These are phyloP conservation scores for Neonectria coccinea DNA, from an alignment of 2,329 filamentous ascomycete genomes.

Conservation along the genomic window DNA sequence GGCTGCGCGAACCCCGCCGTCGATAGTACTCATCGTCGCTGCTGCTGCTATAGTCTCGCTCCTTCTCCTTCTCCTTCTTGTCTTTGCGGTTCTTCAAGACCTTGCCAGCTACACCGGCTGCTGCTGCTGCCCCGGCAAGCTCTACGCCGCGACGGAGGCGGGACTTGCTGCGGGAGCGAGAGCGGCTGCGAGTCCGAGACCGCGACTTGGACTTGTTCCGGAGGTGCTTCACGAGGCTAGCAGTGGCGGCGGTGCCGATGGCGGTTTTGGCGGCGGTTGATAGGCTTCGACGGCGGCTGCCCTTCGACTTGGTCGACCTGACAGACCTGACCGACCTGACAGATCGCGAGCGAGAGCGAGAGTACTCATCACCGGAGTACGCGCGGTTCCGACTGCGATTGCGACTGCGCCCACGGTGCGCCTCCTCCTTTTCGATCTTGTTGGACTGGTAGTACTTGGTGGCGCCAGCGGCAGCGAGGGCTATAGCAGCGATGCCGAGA, in stretches of 20 bases:
- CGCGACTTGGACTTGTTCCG: slow-evolving; percentile 63
- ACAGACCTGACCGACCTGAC: slow-evolving; percentile 54
- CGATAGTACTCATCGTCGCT: slow-evolving; percentile 53
- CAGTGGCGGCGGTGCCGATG: slow-evolving; percentile 67
- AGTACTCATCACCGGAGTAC: slow-evolving; percentile 56
- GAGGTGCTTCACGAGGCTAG: slow-evolving; percentile 69
- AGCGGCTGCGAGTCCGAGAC: slow-evolving; percentile 39
- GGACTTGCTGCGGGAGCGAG: slow-evolving; percentile 58
- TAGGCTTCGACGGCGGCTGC: slow-evolving; percentile 59
- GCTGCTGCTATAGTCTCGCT: slow-evolving; percentile 38
- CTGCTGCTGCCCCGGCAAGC: slow-evolving; percentile 70
- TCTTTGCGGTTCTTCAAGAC: slow-evolving; percentile 71
- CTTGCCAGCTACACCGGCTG: slow-evolving; percentile 70
- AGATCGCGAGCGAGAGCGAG: slow-evolving; percentile 57
- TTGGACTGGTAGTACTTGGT: slow-evolving; percentile 72
- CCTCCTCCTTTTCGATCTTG: slow-evolving; percentile 70
- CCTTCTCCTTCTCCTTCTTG: slow-evolving; percentile 64
- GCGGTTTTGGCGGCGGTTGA: slow-evolving; percentile 68
- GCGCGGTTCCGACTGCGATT: slow-evolving; percentile 54
- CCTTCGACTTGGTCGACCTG: slow-evolving; percentile 54
- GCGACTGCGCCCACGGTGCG: slow-evolving; percentile 66
- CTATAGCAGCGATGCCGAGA: slow-evolving; percentile 71
- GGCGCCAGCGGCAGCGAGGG: slow-evolving; percentile 73
- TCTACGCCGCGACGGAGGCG: slow-evolving; percentile 67
- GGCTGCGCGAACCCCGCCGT: slow-evolving; percentile 52